These are phyloP conservation scores for Rheum nobile DNA, from an alignment of 148 eudicot genomes.

Conservation along the genomic window DNA sequence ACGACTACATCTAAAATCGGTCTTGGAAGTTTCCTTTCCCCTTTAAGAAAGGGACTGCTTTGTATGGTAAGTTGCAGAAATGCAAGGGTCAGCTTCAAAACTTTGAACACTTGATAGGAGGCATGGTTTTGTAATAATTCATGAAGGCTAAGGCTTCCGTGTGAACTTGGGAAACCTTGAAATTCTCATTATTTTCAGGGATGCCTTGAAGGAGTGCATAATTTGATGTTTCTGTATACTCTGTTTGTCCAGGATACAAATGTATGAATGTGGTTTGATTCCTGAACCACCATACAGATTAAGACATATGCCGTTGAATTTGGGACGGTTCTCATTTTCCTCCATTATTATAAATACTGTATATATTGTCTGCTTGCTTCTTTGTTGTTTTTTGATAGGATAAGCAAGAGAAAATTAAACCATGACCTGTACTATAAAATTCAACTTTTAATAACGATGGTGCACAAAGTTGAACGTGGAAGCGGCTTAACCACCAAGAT, in stretches of 20 bases:
- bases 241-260: background rate
- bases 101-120: background rate
- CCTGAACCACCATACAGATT: background rate
- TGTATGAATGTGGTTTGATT: background rate
- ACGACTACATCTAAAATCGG: background rate
- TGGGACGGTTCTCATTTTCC: background rate
- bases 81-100: background rate
- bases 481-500: background rate
- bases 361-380: background rate
- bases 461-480: background rate
- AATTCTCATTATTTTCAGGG: background rate
- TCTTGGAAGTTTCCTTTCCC: background rate
- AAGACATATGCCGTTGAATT: constrained; percentile 4
- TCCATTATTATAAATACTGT: background rate
- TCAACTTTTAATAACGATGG: background rate
- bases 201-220: background rate
- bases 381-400: background rate
- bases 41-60: background rate
- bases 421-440: background rate
- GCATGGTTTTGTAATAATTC: background rate
- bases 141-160: background rate
- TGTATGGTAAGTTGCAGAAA: constrained; percentile 1
- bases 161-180: background rate
- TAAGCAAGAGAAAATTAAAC: background rate
- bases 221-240: background rate